Conservation (phyloP, 805 yeast genomes). For the Candida schatavii region DNA sequence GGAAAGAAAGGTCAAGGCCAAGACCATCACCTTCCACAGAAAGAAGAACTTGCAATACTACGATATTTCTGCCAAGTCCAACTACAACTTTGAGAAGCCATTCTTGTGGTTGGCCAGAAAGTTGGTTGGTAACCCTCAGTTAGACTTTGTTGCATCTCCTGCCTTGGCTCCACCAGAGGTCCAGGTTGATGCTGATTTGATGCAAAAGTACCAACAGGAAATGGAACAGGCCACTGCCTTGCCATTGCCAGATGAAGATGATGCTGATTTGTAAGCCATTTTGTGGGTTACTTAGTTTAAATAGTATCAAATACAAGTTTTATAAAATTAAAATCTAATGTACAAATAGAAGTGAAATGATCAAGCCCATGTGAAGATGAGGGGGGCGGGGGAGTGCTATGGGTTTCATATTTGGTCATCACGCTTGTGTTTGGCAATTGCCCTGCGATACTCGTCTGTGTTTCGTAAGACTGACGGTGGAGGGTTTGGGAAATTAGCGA, state of each 20-base stretch:
- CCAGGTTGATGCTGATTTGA: conserved; percentile 90
- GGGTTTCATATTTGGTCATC: no score
- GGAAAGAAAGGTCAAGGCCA: conserved; percentile 99
- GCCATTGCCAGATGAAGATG: conserved; percentile 99
- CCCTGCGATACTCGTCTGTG: conserved; percentile 22
- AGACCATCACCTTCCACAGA: conserved; percentile 99
- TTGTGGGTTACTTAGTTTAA: no score
- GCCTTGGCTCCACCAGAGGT: conserved; percentile 99
- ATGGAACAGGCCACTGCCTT: conserved; percentile 99
- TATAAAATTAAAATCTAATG: no score
- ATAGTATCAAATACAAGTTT: no score
- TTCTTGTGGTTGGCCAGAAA: conserved; percentile 99
- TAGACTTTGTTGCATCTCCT: conserved; percentile 98
- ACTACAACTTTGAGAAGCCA: conserved; percentile 99
- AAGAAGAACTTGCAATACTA: conserved; percentile 99
- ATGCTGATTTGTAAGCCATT: conserved; percentile 96
- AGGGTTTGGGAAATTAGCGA: conserved; percentile 28
- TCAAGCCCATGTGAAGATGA: no score
- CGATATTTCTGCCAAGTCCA: conserved; percentile 99
- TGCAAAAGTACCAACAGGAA: conserved; percentile 98
- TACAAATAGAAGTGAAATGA: no score
- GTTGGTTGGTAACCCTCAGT: conserved; percentile 95
- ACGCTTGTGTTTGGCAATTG: conserved; percentile 10
- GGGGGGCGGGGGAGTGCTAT: no score
- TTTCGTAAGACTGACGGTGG: conserved; percentile 28